These are phyloP conservation scores for Castanospermum australe DNA, from an alignment of 306 rosid genomes.

Conservation along the genomic window DNA sequence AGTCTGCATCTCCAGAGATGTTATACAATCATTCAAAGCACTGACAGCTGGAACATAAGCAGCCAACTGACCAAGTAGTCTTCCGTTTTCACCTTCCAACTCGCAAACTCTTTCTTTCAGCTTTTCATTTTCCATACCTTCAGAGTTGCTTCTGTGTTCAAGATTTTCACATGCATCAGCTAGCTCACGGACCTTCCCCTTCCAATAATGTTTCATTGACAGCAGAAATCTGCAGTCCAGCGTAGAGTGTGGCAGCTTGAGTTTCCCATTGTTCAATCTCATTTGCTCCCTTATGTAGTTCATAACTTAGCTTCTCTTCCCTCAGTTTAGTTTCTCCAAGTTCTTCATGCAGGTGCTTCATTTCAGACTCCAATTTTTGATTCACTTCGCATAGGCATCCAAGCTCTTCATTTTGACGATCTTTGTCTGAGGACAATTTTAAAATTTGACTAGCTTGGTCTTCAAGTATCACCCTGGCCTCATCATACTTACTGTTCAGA, in stretches of 20 bases:
- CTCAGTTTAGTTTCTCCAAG: conserved; percentile 37
- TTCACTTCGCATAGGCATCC: conserved; percentile 46
- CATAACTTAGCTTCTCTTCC: conserved; percentile 47
- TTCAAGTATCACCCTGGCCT: conserved; percentile 44
- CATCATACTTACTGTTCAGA: conserved; percentile 47
- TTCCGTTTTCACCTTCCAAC: conserved; percentile 57
- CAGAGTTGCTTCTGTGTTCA: conserved; percentile 49
- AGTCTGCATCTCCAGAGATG: conserved; percentile 71
- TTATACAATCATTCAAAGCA: conserved; percentile 61
- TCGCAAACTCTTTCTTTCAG: conserved; percentile 56
- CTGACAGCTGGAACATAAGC: conserved; percentile 64
- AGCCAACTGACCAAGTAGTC: conserved; percentile 58
- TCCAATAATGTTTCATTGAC: conserved; percentile 64
- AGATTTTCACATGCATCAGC: conserved; percentile 48
- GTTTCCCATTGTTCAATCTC: conserved; percentile 63
- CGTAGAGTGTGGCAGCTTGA: conserved; percentile 53
- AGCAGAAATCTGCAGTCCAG: conserved; percentile 54
- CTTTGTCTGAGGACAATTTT: conserved; percentile 49
- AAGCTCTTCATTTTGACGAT: conserved; percentile 41
- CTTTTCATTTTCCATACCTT: conserved; percentile 50
- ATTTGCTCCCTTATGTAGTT: conserved; percentile 44
- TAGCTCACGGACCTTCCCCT: conserved; percentile 71
- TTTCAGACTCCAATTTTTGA: conserved; percentile 54
- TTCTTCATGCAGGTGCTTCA: conserved; percentile 43
- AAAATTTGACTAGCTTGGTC: conserved; percentile 53